Evolutionary conservation across 306 rosid species (phyloP).

Genomic region (Lupinus albus): DNA sequence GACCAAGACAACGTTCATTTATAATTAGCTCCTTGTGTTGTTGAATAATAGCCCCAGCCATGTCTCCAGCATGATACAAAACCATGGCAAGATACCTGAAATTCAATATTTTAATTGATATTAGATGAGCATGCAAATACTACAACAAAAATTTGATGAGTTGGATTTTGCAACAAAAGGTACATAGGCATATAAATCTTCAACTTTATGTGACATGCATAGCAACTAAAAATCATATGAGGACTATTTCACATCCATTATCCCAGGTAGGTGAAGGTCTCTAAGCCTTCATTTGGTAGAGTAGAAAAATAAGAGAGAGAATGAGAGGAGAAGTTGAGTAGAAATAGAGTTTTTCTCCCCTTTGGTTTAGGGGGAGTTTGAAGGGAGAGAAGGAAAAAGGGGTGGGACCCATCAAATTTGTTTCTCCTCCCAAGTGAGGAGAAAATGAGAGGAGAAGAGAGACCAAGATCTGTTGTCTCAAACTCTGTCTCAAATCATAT

Average conservation of each 20-base stretch:
- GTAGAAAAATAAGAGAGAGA: too few relatives aligned
- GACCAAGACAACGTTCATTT: constrained; percentile 93
- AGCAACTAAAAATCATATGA: constrained; percentile 7
- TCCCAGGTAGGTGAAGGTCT: neutral
- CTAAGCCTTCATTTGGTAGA: too few relatives aligned
- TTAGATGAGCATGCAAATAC: constrained; percentile 21
- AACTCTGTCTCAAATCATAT: too few relatives aligned
- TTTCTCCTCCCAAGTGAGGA: too few relatives aligned
- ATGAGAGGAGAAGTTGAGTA: too few relatives aligned
- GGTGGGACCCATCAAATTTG: too few relatives aligned
- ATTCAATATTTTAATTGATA: constrained; percentile 31
- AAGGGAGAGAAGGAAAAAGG: too few relatives aligned
- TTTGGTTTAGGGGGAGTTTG: too few relatives aligned
- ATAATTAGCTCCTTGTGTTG: constrained; percentile 96
- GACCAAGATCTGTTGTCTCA: too few relatives aligned
- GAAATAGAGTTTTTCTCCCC: too few relatives aligned
- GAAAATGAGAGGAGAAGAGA: too few relatives aligned
- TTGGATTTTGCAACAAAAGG: neutral
- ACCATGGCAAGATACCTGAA: constrained; percentile 99
- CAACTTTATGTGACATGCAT: neutral
- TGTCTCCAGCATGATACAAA: constrained; percentile 96
- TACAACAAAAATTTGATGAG: constrained; percentile 14
- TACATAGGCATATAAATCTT: neutral
- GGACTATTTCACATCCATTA: constrained; percentile 7
- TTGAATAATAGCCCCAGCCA: constrained; percentile 97